Evolutionary conservation across 202 grass and related monocot species (phyloP).

Genomic region (Saccharum hybrid): DNA sequence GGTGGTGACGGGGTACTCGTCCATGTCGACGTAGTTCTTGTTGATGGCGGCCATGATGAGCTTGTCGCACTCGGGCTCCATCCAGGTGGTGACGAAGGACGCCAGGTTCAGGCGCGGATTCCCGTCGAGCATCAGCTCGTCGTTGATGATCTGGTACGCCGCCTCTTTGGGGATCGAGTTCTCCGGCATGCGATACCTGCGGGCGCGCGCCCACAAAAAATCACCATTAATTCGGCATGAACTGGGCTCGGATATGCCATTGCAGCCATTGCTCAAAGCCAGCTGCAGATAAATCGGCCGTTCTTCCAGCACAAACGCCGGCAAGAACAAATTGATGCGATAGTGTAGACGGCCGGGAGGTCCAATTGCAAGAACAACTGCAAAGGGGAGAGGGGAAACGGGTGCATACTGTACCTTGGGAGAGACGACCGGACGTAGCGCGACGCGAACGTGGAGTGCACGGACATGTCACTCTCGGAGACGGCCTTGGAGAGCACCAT

Average conservation of each 20-base stretch:
- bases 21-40: constrained; percentile 93
- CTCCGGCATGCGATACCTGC: constrained; percentile 89
- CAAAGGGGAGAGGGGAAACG: neutral
- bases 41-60: constrained; percentile 69
- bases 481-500: constrained; percentile 72
- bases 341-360: neutral
- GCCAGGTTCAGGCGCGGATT: constrained; percentile 78
- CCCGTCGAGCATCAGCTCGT: constrained; percentile 86
- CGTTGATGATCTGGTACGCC: constrained; percentile 77
- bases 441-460: constrained; percentile 85
- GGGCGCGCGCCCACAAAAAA: neutral
- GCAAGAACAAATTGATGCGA: constrained; percentile 1
- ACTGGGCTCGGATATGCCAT: neutral
- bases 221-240: neutral
- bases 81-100: constrained; percentile 87
- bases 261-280: neutral
- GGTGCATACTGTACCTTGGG: constrained; percentile 51
- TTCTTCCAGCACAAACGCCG: neutral
- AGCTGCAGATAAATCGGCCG: no score
- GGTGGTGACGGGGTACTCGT: constrained; percentile 85
- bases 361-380: neutral
- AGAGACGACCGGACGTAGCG: constrained; percentile 76
- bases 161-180: constrained; percentile 92
- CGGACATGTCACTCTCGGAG: constrained; percentile 69
- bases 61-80: constrained; percentile 88